Evolutionary conservation across 2,329 filamentous ascomycete genomes (phyloP), one percentile per base, ranked within the genome.

Genomic region (Lasiodiplodia sp.): DNA sequence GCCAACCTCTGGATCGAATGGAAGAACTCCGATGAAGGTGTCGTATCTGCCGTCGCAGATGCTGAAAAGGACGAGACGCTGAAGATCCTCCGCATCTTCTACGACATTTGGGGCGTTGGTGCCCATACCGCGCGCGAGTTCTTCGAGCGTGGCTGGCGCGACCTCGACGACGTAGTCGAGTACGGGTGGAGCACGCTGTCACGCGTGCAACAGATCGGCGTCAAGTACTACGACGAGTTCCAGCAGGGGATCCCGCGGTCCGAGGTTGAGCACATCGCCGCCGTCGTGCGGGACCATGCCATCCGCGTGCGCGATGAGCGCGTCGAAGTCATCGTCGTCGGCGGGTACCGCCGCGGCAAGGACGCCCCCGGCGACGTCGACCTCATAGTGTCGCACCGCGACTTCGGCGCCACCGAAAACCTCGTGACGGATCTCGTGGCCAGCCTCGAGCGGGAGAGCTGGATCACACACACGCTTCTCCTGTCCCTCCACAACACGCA

Each of bases 211-310:
- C 94, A 98, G 77, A 97, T 98, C 67, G 95, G 96, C 0, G 84
- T 97, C 55, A 98, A 98, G 77, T 97, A 90, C 80, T 97, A 96
- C 77, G 91, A 96, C 40, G 95, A 98, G 71, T 92, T 99, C 67
- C 82, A 87, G 56, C 79, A 85, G 18, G 88, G 87, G 16, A 92
- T 98, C 4, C 86, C 92, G 0, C 87, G 94, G 1, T 69, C 75
- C 0, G 94, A 98, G 78, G 91, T 93, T 0, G 89, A 93, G 72
- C 75, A 77, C 0, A 97, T 97, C 66, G 88, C 87, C 0, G 74
- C 81, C 4, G 82, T 85, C 0, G 86, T 97, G 18, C 84, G 91
- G 1, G 74, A 81, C 1, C 89, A 96, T 71, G 93, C 93, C 1
- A 87, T 89, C 56, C 80, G 78, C 21, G 84, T 94, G 2, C 84